Evolutionary conservation across 345 rosid genomes (phyloP), one percentile per base, ranked within the genome.

Genomic region (Nasturtium officinale): DNA sequence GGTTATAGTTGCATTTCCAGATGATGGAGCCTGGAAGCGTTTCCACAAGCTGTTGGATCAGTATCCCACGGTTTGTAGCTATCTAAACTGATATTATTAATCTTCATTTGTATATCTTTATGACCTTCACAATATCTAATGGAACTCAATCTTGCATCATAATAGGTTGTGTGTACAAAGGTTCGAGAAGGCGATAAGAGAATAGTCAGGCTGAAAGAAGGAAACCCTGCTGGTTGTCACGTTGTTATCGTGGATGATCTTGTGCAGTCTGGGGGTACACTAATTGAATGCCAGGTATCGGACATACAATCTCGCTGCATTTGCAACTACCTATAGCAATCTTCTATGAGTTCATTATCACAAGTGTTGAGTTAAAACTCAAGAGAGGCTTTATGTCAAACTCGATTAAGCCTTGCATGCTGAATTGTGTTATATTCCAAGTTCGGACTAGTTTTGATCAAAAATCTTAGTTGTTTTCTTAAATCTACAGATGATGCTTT

Each of bases 21-120:
- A 95, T 79, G 99, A 95, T 79, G 99, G 99, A 79, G 99, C 99
- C 47, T 95, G 98, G 97, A 95, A 95, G 84, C 92, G 98, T 69
- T 95, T 91, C 83, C 98, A 95, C 87, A 90, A 88, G 83, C 82
- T 84, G 74, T 82, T 95, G 78, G 94, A 86, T 82, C 83, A 89
- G 69, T 95, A 85, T 70, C 96, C 97, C 15, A 84, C 72, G 82
- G 99, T 95, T 55, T 63, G 89, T 86, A 73, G 50, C 9, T 2
- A 37, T 58, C 43, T 47, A 52, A 56, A n/a, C 65, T 50, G 28
- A 26, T 45, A 16, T 51, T 43, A 38, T 28, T 6, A 45, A 53
- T 5, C 40, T 52, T 52, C 35, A 53, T 29, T 20, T 3, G 15
- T 18, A 46, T 26, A 58, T 23, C 9, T 32, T 48, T 52, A 1